phyloP scores from a whole-genome alignment of 352 stramenopile species.

The Globisporangium irregulare region DNA sequence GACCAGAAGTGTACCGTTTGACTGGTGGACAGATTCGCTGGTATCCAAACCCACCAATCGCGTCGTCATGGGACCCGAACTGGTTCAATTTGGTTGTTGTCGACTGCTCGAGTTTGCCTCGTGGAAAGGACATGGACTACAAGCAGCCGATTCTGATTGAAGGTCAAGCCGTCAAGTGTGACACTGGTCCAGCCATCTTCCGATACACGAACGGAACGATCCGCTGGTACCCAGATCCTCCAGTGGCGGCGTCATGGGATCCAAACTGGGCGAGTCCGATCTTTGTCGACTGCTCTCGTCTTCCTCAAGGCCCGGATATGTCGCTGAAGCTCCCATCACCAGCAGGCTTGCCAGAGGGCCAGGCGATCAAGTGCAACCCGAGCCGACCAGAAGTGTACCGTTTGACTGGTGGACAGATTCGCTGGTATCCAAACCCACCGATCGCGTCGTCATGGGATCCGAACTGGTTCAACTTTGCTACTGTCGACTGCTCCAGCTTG shows the following conservation, averaged over 20 bases:
- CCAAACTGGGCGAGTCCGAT: too few relatives aligned
- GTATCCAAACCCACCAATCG: slow-evolving; percentile 6
- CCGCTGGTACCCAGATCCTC: slow-evolving; percentile 21
- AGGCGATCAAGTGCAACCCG: too few relatives aligned
- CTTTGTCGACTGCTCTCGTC: too few relatives aligned
- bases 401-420: too few relatives aligned
- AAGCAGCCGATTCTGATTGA: slow-evolving; percentile 2
- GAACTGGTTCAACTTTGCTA: background rate
- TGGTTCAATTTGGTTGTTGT: background rate
- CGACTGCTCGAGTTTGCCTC: slow-evolving; percentile 18
- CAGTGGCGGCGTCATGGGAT: too few relatives aligned
- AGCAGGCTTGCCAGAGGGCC: too few relatives aligned
- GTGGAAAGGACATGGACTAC: slow-evolving; percentile 13
- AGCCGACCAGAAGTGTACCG: too few relatives aligned
- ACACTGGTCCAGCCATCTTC: slow-evolving; percentile 7
- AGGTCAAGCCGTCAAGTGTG: background rate
- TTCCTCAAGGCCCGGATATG: too few relatives aligned
- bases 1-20: too few relatives aligned
- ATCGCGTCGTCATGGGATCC: slow-evolving; percentile 25
- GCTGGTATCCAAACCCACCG: background rate
- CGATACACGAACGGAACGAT: slow-evolving; percentile 10
- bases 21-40: too few relatives aligned
- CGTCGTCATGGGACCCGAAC: slow-evolving; percentile 19
- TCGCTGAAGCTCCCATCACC: too few relatives aligned
- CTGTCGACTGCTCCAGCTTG: slow-evolving; percentile 19